phyloP scores from a whole-genome alignment of 805 yeast genomes.

The Nakazawaea holstii region DNA sequence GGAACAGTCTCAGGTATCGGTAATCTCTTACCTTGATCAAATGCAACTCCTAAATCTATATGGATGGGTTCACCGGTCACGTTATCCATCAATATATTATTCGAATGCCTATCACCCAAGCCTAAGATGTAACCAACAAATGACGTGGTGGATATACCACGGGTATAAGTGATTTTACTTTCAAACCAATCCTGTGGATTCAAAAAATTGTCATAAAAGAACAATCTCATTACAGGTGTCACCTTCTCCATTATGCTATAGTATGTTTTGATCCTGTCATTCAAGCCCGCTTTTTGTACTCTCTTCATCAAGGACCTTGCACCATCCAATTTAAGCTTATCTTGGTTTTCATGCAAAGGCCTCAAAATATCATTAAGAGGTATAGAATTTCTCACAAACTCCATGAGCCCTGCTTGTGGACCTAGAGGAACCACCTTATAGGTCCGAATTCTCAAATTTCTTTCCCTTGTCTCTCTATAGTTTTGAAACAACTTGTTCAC shows the following conservation, averaged over 20 bases:
- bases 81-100: slow-evolving; percentile 79
- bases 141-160: slow-evolving; percentile 79
- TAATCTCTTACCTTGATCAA: slow-evolving; percentile 84
- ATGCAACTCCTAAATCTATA: slow-evolving; percentile 93
- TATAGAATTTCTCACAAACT: slow-evolving; percentile 75
- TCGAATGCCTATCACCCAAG: slow-evolving; percentile 92
- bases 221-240: slow-evolving; percentile 63
- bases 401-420: slow-evolving; percentile 81
- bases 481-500: slow-evolving; percentile 62
- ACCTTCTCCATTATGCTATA: slow-evolving; percentile 42
- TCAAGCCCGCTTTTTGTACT: slow-evolving; percentile 39
- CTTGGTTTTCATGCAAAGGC: slow-evolving; percentile 53
- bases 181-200: slow-evolving; percentile 73
- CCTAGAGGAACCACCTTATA: slow-evolving; percentile 90
- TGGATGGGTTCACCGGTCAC: slow-evolving; percentile 90
- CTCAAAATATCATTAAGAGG: slow-evolving; percentile 65
- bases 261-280: slow-evolving; percentile 41
- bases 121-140: slow-evolving; percentile 88
- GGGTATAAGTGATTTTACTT: slow-evolving; percentile 58
- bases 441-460: slow-evolving; percentile 66
- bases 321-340: slow-evolving; percentile 40
- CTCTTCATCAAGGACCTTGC: slow-evolving; percentile 65
- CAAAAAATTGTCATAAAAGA: slow-evolving; percentile 62
- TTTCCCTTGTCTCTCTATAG: slow-evolving; percentile 49
- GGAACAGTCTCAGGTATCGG: slow-evolving; percentile 94